Evolutionary conservation across 805 yeast species (phyloP).

Genomic region (Candida easanensis): DNA sequence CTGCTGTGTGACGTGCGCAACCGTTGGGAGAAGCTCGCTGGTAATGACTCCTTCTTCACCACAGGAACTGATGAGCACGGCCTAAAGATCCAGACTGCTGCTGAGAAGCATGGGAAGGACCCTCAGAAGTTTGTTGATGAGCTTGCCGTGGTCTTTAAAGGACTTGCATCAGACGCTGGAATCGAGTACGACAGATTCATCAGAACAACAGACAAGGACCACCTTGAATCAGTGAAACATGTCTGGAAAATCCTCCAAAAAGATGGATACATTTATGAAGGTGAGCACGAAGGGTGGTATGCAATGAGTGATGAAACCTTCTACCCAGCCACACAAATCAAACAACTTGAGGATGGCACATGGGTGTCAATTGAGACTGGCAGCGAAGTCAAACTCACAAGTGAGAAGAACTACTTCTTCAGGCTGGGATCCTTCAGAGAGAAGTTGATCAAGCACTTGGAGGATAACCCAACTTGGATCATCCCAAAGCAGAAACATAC

Average conservation of each 20-base stretch:
- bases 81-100: slow-evolving; percentile 86
- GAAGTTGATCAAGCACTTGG: slow-evolving; percentile 46
- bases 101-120: slow-evolving; percentile 46
- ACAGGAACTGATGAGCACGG: slow-evolving; percentile 99
- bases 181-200: slow-evolving; percentile 74
- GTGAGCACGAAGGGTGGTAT: slow-evolving; percentile 91
- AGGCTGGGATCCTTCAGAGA: slow-evolving; percentile 60
- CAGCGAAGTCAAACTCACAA: slow-evolving; percentile 68
- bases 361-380: slow-evolving; percentile 64
- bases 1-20: slow-evolving; percentile 73
- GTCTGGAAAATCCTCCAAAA: slow-evolving; percentile 66
- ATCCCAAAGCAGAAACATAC: slow-evolving; percentile 56
- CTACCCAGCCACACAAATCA: slow-evolving; percentile 77
- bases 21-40: slow-evolving; percentile 62
- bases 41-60: slow-evolving; percentile 50
- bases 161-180: slow-evolving; percentile 55
- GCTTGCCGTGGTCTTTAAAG: slow-evolving; percentile 60
- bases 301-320: slow-evolving; percentile 93
- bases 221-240: slow-evolving; percentile 55
- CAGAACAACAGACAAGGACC: slow-evolving; percentile 87
- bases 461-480: slow-evolving; percentile 56
- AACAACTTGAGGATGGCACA: slow-evolving; percentile 32
- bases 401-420: slow-evolving; percentile 88
- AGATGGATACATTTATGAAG: slow-evolving; percentile 73
- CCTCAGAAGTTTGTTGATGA: slow-evolving; percentile 75